A percentile compares a stretch with the other conserved stretches of the same genome.
Conservation (phyloP, 441 rosid genomes). For the Populus hybrid region DNA sequence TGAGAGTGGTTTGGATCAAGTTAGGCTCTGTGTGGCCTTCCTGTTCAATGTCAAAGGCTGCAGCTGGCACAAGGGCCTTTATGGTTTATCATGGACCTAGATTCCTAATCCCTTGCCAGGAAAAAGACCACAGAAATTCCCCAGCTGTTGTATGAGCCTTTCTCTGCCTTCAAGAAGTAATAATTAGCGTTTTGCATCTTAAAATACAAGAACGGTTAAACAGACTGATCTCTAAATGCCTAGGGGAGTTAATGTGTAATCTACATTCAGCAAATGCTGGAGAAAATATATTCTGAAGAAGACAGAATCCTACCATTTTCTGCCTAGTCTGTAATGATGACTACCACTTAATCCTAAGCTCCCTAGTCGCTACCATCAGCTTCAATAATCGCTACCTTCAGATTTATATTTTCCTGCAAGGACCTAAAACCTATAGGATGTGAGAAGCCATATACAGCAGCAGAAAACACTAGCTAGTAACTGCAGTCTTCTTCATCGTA, state of each 20-base stretch:
- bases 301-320: not conserved
- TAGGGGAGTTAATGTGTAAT: not conserved
- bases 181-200: not conserved
- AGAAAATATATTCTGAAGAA: not conserved
- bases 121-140: too few relatives aligned
- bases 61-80: too few relatives aligned
- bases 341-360: not conserved
- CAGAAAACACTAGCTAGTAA: not conserved
- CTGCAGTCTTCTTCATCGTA: slow-evolving; percentile 70
- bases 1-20: too few relatives aligned
- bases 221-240: not conserved
- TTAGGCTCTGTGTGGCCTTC: too few relatives aligned
- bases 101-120: too few relatives aligned
- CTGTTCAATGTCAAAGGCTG: too few relatives aligned
- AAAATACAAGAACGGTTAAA: not conserved
- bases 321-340: not conserved
- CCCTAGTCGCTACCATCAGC: not conserved
- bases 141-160: not conserved
- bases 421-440: not conserved
- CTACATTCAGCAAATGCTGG: not conserved
- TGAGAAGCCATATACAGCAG: not conserved
- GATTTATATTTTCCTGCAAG: not conserved
- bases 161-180: not conserved
- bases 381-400: not conserved
- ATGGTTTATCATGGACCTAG: too few relatives aligned